A percentile compares a stretch with the other conserved stretches of the same genome.
These are phyloP conservation scores for Boehmeria nivea DNA, from an alignment of 306 rosid species.

Conservation along the genomic window DNA sequence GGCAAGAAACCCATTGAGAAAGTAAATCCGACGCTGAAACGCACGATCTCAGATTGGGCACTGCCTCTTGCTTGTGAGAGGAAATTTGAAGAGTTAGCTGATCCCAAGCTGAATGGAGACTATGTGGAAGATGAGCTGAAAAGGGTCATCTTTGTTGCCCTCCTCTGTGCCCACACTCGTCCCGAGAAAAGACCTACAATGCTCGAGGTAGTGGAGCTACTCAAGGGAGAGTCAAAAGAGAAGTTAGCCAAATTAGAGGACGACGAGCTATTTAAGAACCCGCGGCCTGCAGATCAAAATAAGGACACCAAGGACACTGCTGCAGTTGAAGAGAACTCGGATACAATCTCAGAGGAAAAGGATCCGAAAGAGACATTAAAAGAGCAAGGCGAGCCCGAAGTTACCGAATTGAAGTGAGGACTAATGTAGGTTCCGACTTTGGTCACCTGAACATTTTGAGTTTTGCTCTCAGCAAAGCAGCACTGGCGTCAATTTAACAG, in stretches of 20 bases:
- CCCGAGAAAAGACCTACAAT: constrained; percentile 82
- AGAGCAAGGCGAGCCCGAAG: constrained; percentile 25
- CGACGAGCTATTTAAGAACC: constrained; percentile 54
- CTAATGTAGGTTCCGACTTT: neutral
- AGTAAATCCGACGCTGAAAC: constrained; percentile 41
- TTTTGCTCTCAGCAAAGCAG: constrained; percentile 23
- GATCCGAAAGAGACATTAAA: constrained; percentile 38
- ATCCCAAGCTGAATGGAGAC: constrained; percentile 73
- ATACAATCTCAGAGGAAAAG: constrained; percentile 65
- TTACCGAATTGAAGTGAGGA: constrained; percentile 11
- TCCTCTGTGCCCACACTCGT: constrained; percentile 53
- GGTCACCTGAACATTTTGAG: neutral
- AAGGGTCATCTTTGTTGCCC: constrained; percentile 65
- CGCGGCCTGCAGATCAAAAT: constrained; percentile 23
- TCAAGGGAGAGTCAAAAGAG: constrained; percentile 74
- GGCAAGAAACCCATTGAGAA: constrained; percentile 83
- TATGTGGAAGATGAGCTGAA: constrained; percentile 72
- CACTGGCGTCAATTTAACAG: constrained; percentile 27
- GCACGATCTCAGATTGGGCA: constrained; percentile 80
- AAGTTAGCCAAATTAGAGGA: constrained; percentile 52
- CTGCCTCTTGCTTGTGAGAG: constrained; percentile 72
- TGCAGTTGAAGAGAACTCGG: constrained; percentile 61
- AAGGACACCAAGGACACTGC: constrained; percentile 22
- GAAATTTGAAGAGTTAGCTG: constrained; percentile 59
- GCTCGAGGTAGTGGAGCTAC: constrained; percentile 70